Conservation (phyloP, 2,329 filamentous ascomycete species). For the Davidsoniella neocaledoniae region DNA sequence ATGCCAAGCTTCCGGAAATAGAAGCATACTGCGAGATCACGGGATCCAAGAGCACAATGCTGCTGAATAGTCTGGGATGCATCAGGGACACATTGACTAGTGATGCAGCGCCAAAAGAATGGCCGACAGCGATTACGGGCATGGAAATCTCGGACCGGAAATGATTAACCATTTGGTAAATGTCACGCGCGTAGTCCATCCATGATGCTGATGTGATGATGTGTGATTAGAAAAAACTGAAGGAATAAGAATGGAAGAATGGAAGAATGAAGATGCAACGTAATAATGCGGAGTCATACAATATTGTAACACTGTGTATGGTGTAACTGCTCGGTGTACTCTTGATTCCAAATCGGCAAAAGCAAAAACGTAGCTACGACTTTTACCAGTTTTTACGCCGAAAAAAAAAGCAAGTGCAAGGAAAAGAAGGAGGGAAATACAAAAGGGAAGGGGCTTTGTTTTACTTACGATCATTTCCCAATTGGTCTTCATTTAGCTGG, state of each 20-base stretch:
- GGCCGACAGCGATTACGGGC: slow-evolving; percentile 69
- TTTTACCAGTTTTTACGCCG: no score
- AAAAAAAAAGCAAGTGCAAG: background rate
- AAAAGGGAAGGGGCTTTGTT: no score
- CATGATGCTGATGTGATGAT: slow-evolving; percentile 46
- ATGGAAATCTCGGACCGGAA: slow-evolving; percentile 52
- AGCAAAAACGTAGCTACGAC: no score
- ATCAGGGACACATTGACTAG: slow-evolving; percentile 56
- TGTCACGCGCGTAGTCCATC: slow-evolving; percentile 72
- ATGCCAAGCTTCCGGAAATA: slow-evolving; percentile 1
- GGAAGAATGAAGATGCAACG: background rate
- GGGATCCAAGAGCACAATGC: slow-evolving; percentile 68
- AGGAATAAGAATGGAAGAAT: background rate
- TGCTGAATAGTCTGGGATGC: slow-evolving; percentile 64
- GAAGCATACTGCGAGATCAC: slow-evolving; percentile 43
- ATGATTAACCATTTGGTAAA: slow-evolving; percentile 69
- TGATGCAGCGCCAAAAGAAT: slow-evolving; percentile 72
- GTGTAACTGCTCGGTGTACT: no score
- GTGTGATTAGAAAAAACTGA: background rate
- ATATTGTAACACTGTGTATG: no score
- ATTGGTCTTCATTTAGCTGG: slow-evolving; percentile 53
- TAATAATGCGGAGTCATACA: no score
- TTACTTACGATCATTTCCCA: slow-evolving; percentile 69
- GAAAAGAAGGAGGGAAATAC: no score
- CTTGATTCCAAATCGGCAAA: no score